Evolutionary conservation across 1,284 basidiomycete species (phyloP).

Genomic region (Cystobasidium sp.): DNA sequence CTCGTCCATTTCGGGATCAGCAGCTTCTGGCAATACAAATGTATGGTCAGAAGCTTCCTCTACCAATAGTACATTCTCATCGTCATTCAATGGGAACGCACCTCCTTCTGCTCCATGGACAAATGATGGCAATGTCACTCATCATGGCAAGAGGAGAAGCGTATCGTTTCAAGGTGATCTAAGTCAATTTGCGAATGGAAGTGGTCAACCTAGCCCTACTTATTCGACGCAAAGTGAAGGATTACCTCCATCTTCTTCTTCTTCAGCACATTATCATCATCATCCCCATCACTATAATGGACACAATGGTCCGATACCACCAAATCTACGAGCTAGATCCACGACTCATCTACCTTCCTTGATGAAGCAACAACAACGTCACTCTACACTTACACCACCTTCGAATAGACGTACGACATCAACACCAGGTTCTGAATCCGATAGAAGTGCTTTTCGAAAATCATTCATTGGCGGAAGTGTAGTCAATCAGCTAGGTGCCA

Average conservation of each 20-base stretch:
- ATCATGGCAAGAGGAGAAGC: conserved; percentile 31
- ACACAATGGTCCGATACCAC: conserved; percentile 3
- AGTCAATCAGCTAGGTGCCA: conserved; percentile 7
- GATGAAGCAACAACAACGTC: conserved; percentile 13
- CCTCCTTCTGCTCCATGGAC: conserved; percentile 23
- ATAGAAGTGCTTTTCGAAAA: conserved; percentile 16
- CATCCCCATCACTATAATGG: background rate
- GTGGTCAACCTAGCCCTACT: conserved; percentile 8
- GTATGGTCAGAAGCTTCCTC: conserved; percentile 37
- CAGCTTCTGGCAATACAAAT: background rate
- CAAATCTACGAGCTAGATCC: conserved; percentile 20
- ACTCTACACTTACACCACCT: conserved; percentile 9
- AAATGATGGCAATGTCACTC: conserved; percentile 1
- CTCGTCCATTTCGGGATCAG: background rate
- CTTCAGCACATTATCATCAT: background rate
- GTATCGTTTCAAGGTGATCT: conserved; percentile 41
- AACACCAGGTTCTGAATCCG: conserved; percentile 6
- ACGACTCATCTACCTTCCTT: conserved; percentile 21
- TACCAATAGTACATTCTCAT: background rate
- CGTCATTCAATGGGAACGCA: background rate
- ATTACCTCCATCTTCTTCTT: background rate
- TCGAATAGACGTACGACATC: conserved; percentile 17
- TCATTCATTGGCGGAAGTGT: conserved; percentile 27
- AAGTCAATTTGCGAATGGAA: background rate
- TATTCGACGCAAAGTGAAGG: background rate